Base-by-base conservation (phyloP, 495 filamentous ascomycete species). In the Penicillium robsamsonii region DNA sequence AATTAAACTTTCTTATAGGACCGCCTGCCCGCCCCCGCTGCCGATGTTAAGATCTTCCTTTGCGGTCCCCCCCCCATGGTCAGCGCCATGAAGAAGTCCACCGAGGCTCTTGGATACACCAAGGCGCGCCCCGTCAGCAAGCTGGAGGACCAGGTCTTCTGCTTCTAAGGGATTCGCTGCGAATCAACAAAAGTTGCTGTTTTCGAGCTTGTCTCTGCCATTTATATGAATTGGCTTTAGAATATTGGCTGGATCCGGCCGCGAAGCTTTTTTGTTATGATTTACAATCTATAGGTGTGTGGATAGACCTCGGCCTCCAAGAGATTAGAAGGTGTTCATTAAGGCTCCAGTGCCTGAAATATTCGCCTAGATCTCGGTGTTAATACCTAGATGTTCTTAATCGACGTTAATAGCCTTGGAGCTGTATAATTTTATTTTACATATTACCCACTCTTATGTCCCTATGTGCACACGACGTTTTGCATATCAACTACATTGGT, bases 61-160 rank as follows among this genome's bases (percentile, higher is more conserved):
- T 98, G 94, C 69, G 94, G 94, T 25, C 94, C 94, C 9, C 94
- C 94, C 22, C 93, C 92, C 29, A 98, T 98, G 94, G 82, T 98
- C 57, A 87, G 86, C 68, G 94, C 93, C 12, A 90, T 98, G 79
- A 98, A 98, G 87, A 97, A 97, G 84, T 83, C 90, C 9, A 87
- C 91, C 54, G 91, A 92, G 70, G 79, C 82, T 58, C 80, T 97
- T 9, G 94, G 94, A 50, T 98, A 89, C 79, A 81, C 88, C 69
- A 96, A 96, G 82, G 86, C 94, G 31, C 84, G 84, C 53, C 89
- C 92, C 30, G 92, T 97, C 62, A 97, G 92, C 85, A 97, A 96
- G 84, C 81, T 97, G 44, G 88, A 90, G 69, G 93, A 98, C 72
- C 93, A 97, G 74, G 91, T 98, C 63, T 98, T 98, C 81, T 93